Evolutionary conservation across 495 filamentous ascomycete species (phyloP), one percentile per base, ranked within the genome.

Genomic region (Tetracladium setigerum): DNA sequence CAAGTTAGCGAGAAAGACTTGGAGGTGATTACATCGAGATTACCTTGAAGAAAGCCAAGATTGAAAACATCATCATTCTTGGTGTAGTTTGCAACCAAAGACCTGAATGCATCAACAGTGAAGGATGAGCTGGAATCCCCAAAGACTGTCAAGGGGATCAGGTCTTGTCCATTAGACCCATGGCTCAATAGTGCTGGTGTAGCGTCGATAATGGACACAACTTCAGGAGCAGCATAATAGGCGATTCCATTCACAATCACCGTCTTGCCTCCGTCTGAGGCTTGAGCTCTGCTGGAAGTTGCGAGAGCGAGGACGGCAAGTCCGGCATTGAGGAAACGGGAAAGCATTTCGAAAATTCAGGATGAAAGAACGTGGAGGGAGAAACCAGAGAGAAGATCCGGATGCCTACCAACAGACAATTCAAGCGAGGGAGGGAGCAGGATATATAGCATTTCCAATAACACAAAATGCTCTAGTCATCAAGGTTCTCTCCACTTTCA

Each of bases 91-190:
- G 6, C 36, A 4, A 56, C 54, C 5, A 49, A 2, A n/a, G 27
- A 16, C 18, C 19, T 44, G 36, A 56, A 52, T 1, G 17, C 33
- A 45, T 38, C 16, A 10, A 45, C 49, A n/a, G 61, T 64, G 32
- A 64, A 52, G 4, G 36, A 27, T 22, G 40, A 50, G 7, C 55
- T 30, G 30, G 53, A 50, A 34, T 52, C 46, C 7, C 41, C 46
- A 11, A 64, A 42, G 39, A 59, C 58, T 16, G 61, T 64, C 32
- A 61, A 19, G 12, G 56, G 53, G 3, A 44, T 50, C 34, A 56
- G 17, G 31, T 56, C 34, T 8, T 18, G 38, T 13, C 38, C 56
- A 15, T 53, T 61, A 24, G 56, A 30, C 4, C 58, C 65, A 33
- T 50, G 33, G 4, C 45, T 57, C 15, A 56, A 24, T 31, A 44